These are phyloP conservation scores for Venturia pyrina DNA, from an alignment of 2,329 filamentous ascomycete species.

Conservation along the genomic window DNA sequence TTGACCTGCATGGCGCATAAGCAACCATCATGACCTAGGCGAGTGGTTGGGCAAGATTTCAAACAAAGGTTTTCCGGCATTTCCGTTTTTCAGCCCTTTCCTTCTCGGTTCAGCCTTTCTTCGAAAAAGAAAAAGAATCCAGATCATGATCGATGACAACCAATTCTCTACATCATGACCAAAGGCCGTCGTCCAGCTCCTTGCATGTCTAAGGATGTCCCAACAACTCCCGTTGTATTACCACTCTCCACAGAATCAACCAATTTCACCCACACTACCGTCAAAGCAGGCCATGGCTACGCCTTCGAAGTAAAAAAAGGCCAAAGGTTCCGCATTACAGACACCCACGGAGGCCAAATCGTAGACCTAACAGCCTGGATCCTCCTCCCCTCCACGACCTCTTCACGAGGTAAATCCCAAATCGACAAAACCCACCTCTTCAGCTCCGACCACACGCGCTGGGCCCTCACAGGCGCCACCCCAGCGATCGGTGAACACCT, in stretches of 20 bases:
- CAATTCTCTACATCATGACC: background rate
- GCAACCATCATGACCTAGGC: background rate
- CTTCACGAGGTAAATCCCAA: no score
- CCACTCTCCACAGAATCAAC: background rate
- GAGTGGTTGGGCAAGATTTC: background rate
- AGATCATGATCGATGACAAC: background rate
- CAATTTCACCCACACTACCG: background rate
- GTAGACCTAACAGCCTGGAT: constrained; percentile 32
- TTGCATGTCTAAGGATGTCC: background rate
- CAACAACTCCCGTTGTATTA: background rate
- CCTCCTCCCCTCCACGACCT: constrained; percentile 7
- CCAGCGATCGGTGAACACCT: constrained; percentile 28
- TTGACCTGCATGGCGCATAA: background rate
- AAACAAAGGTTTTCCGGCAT: background rate
- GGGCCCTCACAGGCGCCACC: constrained; percentile 25
- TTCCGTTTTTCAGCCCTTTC: background rate
- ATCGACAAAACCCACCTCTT: constrained; percentile 14
- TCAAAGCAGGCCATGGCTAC: constrained; percentile 13
- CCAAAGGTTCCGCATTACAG: constrained; percentile 28
- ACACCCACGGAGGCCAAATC: constrained; percentile 30
- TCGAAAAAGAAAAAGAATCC: background rate
- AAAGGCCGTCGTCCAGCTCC: background rate
- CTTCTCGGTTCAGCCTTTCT: background rate
- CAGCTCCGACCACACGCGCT: constrained; percentile 30
- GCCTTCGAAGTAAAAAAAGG: constrained; percentile 27